A percentile compares a stretch with the other conserved stretches of the same genome.
These are phyloP conservation scores for Buddleja alternifolia DNA, from an alignment of 257 asterid genomes.

Conservation along the genomic window DNA sequence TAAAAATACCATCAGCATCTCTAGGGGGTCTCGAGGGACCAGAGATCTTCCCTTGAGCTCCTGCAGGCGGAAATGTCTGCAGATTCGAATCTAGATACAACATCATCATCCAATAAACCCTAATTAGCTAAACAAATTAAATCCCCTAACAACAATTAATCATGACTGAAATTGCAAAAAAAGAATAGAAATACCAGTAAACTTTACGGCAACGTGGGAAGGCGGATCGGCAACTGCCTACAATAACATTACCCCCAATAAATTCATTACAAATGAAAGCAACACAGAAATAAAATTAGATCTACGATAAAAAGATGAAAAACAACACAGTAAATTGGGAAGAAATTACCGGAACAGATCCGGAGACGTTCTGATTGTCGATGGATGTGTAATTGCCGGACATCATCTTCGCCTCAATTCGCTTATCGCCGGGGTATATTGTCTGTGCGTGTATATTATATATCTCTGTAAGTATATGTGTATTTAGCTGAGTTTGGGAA, in stretches of 20 bases:
- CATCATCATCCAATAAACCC: conserved; percentile 22
- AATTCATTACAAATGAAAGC: conserved; percentile 11
- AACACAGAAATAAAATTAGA: conserved; percentile 23
- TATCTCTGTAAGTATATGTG: not conserved
- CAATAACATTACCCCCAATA: conserved; percentile 20
- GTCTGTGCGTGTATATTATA: not conserved
- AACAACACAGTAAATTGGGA: not conserved
- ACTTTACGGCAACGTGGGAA: conserved; percentile 70
- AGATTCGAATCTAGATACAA: conserved; percentile 76
- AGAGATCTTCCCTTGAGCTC: conserved; percentile 84
- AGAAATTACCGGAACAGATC: conserved; percentile 84
- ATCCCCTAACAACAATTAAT: conserved; percentile 16
- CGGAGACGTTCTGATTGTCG: conserved; percentile 76
- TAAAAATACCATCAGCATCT: conserved; percentile 85
- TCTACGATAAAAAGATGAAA: conserved; percentile 12
- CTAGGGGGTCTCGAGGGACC: conserved; percentile 91
- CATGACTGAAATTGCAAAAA: not conserved
- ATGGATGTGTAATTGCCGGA: conserved; percentile 85
- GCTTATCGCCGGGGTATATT: conserved; percentile 21
- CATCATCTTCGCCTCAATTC: conserved; percentile 69
- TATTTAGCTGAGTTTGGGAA: conserved; percentile 25
- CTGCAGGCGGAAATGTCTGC: conserved; percentile 92
- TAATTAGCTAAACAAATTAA: not conserved
- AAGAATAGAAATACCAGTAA: conserved; percentile 51
- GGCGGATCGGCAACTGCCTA: conserved; percentile 84